Evolutionary conservation across 2,329 filamentous ascomycete genomes (phyloP), one percentile per base, ranked within the genome.

Genomic region (Aulographum hederae): DNA sequence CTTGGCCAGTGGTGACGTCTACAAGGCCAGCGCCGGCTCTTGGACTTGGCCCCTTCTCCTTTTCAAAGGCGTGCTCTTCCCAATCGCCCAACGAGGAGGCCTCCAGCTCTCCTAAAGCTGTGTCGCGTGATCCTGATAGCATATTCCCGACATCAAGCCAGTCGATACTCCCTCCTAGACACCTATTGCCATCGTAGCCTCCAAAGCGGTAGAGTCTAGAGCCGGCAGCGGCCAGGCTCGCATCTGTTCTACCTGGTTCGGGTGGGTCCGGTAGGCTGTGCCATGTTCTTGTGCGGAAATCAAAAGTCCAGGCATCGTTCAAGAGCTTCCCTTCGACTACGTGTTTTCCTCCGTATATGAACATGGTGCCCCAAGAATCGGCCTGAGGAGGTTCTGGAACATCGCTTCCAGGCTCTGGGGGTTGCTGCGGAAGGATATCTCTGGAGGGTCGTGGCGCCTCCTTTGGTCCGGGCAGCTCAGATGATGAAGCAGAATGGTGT

Each of bases 281-380:
- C 66, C 66, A 71, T 0, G 55, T 60, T 4, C 56, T 50, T 3
- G 56, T 52, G 16, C 49, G 48, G 26, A 65, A 53, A 34, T 67
- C 58, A 41, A 67, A 69, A 19, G 60, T 51, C 53, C 66, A 65
- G 6, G 57, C 56, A 39, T 70, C 66, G 6, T 50, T 53, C 8
- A 55, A 37, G 2, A 32, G 16, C n/a, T 25, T 25, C 21, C 21
- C 21, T 25, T 25, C 21, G 8, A 8, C 21, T 4, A 23, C 12
- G 11, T 18, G 17, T 11, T 34, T 46, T 3, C 67, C 67, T 15
- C 64, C 65, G 28, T 64, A 50, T 0, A 69, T 45, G 29, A 70
- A 52, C 5, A 71, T 44, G 3, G 65, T 62, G 28, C 63, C 61
- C 46, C 63, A 62, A 1, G 51, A 44, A 32, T 52, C 48, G 3